Base-by-base conservation (phyloP, 2,329 filamentous ascomycete species). In the Penicillium frequentans region DNA sequence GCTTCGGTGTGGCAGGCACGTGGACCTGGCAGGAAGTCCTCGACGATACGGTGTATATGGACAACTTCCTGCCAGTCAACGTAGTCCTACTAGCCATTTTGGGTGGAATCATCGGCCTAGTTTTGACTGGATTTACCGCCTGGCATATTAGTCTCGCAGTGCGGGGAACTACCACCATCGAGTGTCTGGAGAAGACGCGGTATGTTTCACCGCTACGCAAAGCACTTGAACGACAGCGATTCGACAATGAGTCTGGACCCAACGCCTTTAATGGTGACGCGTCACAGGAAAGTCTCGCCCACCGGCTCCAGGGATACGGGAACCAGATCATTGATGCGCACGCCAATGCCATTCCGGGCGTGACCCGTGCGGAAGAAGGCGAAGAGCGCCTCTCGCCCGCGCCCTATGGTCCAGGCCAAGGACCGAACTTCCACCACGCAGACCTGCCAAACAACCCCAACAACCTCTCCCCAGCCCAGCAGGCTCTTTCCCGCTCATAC, bases 171-270 rank as follows among this genome's bases (percentile, higher is more conserved):
- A 99, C 95, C 1, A 99, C 95, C 3, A 97, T 99, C 57, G 95
- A 99, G 74, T 96, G 90, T 68, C 79, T 99, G 58, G 95, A 99
- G 75, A 97, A 95, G 80, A 98, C 93, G 2, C 85, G 95, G 54
- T 99, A 99, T 75, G 83, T 96, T 8, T 91, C 90, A 10, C 91
- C 91, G 0, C 73, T 96, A 58, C 84, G 89, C 55, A 86, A 86
- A 70, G 84, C 84, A 49, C 83, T 93, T 70, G 86, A 90, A 69
- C 79, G 84, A 60, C 83, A 87, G 54, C 83, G 86, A 64, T 75
- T 79, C 59, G 80, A 84, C 47, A 81, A 84, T 43, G 54, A 74
- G 44, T 67, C 79, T 19, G 39, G 82, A 23, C 19, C 42, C 37
- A 50, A 64, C 52, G 54, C 56, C 23, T 54, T 64, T 19, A 54